These are phyloP conservation scores for Solanum acaule DNA, from an alignment of 257 asterid genomes.

Conservation along the genomic window DNA sequence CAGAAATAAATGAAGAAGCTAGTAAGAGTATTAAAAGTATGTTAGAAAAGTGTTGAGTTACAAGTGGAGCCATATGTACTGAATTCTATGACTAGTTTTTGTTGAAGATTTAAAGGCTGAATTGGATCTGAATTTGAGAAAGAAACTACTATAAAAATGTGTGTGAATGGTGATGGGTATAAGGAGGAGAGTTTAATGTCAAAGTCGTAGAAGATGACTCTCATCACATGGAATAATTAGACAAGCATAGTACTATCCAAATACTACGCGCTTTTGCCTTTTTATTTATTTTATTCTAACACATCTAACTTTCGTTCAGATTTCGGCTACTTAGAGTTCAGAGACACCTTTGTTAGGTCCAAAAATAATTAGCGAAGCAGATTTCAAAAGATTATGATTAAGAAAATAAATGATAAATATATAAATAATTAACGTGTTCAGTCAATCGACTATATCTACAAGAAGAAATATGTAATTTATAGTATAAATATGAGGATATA, in stretches of 20 bases:
- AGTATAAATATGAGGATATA: too few species aligned
- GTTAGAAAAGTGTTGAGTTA: constrained; percentile 14
- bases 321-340: too few species aligned
- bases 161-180: neutral
- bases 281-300: neutral
- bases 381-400: too few species aligned
- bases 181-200: neutral
- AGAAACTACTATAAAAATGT: neutral
- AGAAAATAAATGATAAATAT: too few species aligned
- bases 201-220: neutral
- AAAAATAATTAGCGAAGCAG: too few species aligned
- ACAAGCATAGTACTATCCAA: neutral
- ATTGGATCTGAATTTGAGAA: neutral
- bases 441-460: too few species aligned
- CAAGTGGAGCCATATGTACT: constrained; percentile 51
- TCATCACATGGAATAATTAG: constrained; percentile 7
- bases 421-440: too few species aligned
- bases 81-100: neutral
- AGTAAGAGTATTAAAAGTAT: constrained; percentile 36
- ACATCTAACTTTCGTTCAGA: neutral
- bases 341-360: too few species aligned
- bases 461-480: too few species aligned
- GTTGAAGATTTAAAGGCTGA: neutral
- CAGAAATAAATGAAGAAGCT: constrained; percentile 31
- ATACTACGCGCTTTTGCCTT: constrained; percentile 11